phyloP scores from a whole-genome alignment of 805 yeast genomes.

The Wickerhamiella musiphila region DNA sequence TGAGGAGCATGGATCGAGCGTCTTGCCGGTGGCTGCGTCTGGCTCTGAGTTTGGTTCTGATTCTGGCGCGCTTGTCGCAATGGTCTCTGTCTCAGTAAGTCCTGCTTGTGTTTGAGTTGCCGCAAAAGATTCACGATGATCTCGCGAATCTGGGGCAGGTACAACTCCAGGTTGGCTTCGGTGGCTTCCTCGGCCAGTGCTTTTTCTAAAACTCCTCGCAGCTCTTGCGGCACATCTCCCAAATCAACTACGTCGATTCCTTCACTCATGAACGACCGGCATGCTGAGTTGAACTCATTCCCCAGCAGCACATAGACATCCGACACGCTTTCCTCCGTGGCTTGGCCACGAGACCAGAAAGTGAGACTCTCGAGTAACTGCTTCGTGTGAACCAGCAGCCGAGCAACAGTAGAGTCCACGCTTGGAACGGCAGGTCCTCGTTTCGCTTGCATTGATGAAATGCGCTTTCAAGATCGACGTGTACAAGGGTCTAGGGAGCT shows the following conservation, averaged over 20 bases:
- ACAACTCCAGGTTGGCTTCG: conserved; percentile 61
- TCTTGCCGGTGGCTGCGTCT: background rate
- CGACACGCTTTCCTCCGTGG: conserved; percentile 69
- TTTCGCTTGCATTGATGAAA: too few relatives aligned
- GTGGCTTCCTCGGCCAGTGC: conserved; percentile 76
- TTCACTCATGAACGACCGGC: conserved; percentile 58
- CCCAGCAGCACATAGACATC: conserved; percentile 85
- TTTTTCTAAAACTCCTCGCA: conserved; percentile 65
- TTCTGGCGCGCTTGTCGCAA: conserved; percentile 1
- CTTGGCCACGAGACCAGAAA: conserved; percentile 75
- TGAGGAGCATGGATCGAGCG: too few relatives aligned
- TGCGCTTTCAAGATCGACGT: too few relatives aligned
- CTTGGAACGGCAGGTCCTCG: too few relatives aligned
- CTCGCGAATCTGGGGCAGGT: conserved; percentile 68
- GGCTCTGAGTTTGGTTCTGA: background rate
- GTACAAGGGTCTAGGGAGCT: too few relatives aligned
- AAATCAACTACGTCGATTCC: conserved; percentile 66
- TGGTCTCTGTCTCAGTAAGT: conserved; percentile 23
- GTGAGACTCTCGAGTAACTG: conserved; percentile 72
- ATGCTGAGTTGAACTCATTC: conserved; percentile 77
- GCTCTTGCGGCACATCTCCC: conserved; percentile 76
- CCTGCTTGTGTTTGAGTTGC: conserved; percentile 66
- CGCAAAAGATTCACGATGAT: conserved; percentile 68
- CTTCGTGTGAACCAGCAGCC: conserved; percentile 74
- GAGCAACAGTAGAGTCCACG: conserved; percentile 23